Percentiles rank a stretch among this genome's conserved stretches.
Conservation (phyloP, 192 early-diverging fungal genomes). For the Coemansia sp. region DNA sequence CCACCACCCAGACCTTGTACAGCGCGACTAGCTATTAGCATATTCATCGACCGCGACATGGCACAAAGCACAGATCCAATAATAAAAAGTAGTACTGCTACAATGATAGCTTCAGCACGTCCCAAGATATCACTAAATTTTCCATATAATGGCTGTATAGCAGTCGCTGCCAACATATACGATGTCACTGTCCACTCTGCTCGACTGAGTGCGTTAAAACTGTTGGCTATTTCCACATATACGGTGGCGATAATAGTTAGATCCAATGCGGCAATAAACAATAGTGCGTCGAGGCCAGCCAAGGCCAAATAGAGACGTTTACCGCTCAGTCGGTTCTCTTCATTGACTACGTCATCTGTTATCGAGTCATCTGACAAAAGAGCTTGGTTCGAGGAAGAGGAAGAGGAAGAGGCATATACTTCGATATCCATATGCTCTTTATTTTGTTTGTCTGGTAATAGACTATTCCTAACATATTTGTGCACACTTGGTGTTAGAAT, state of each 20-base stretch:
- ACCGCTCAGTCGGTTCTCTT: neutral
- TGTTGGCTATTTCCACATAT: conserved; percentile 73
- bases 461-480: neutral
- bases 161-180: conserved; percentile 69
- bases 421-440: neutral
- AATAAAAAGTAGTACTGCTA: conserved; percentile 78
- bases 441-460: neutral
- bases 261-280: conserved; percentile 85
- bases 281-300: conserved; percentile 61
- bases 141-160: conserved; percentile 72
- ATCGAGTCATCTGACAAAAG: neutral
- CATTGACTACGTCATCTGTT: neutral
- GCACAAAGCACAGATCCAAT: conserved; percentile 87
- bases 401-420: neutral
- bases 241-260: conserved; percentile 86
- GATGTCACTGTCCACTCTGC: conserved; percentile 85
- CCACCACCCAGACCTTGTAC: conserved; percentile 87
- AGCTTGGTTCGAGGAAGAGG: neutral
- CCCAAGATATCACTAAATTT: conserved; percentile 94
- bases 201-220: conserved; percentile 70
- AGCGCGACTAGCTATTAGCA: conserved; percentile 76
- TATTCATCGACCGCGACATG: conserved; percentile 62
- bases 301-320: conserved; percentile 47
- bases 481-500: neutral
- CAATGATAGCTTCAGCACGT: conserved; percentile 76